Percentiles rank a stretch among this genome's conserved stretches.
Conservation (phyloP, 208 protist species). For the Spongospora subterranea region DNA sequence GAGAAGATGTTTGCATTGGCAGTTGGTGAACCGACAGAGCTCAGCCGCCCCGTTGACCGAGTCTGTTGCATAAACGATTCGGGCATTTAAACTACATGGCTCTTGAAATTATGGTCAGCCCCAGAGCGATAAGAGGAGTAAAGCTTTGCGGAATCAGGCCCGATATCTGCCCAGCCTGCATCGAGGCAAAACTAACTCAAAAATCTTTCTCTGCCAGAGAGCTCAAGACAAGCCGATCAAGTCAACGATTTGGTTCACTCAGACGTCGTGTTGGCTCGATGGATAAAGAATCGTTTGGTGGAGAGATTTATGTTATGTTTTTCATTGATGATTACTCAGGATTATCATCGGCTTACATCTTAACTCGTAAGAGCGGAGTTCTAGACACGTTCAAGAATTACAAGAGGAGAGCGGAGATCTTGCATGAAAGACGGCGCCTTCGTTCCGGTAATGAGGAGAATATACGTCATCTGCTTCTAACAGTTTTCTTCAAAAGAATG, state of each 20-base stretch:
- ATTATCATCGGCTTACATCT: neutral
- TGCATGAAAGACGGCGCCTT: neutral
- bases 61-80: neutral
- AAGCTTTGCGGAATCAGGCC: neutral
- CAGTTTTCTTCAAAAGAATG: neutral
- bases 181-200: neutral
- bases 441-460: slow-evolving; percentile 32
- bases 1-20: neutral
- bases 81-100: neutral
- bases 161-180: neutral
- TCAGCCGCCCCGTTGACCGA: neutral
- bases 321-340: slow-evolving; percentile 44
- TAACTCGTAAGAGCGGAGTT: neutral
- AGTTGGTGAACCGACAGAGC: neutral
- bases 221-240: neutral
- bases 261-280: slow-evolving; percentile 46
- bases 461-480: neutral
- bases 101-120: neutral
- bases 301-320: slow-evolving; percentile 17
- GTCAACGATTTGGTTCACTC: slow-evolving; percentile 20
- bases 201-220: neutral
- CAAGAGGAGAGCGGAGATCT: neutral
- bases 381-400: slow-evolving; percentile 39
- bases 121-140: neutral
- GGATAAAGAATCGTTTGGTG: neutral